These are phyloP conservation scores for Amaranthus hypochondriacus DNA, from an alignment of 148 eudicot genomes.

Conservation along the genomic window DNA sequence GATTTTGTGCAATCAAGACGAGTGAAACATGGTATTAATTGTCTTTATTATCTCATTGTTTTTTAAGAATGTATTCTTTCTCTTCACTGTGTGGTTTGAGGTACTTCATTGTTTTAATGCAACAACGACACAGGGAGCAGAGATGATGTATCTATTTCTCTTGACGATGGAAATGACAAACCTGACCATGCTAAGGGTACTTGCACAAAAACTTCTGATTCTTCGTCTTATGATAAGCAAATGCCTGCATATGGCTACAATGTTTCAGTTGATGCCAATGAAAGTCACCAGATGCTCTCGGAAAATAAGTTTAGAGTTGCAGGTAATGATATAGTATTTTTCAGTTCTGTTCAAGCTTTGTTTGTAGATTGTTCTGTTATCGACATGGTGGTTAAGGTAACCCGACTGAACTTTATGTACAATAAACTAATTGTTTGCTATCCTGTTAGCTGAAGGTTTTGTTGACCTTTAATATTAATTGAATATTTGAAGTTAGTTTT, in stretches of 20 bases:
- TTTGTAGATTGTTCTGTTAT: not conserved
- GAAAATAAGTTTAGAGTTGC: slow-evolving; percentile 32
- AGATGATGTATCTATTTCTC: slow-evolving; percentile 52
- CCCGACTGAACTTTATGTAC: not conserved
- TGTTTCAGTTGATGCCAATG: slow-evolving; percentile 27
- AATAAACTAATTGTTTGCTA: not conserved
- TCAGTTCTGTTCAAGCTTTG: not conserved
- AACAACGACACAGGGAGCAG: slow-evolving; percentile 46
- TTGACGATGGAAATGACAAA: slow-evolving; percentile 48
- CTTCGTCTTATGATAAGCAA: slow-evolving; percentile 37
- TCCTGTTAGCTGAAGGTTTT: not conserved
- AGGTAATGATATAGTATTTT: slow-evolving; percentile 33
- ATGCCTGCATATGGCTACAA: slow-evolving; percentile 30
- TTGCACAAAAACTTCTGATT: slow-evolving; percentile 23
- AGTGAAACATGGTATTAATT: slow-evolving; percentile 49
- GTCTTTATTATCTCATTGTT: not conserved
- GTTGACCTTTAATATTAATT: not conserved
- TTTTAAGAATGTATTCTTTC: not conserved
- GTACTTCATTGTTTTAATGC: slow-evolving; percentile 9
- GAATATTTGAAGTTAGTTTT: not conserved
- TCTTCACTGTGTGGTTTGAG: not conserved
- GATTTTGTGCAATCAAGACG: slow-evolving; percentile 64
- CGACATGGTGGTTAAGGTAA: not conserved
- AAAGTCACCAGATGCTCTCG: slow-evolving; percentile 31
- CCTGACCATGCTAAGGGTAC: slow-evolving; percentile 36